Conservation (phyloP, 1,284 basidiomycete species). For the Singerocomus inundabilis region DNA sequence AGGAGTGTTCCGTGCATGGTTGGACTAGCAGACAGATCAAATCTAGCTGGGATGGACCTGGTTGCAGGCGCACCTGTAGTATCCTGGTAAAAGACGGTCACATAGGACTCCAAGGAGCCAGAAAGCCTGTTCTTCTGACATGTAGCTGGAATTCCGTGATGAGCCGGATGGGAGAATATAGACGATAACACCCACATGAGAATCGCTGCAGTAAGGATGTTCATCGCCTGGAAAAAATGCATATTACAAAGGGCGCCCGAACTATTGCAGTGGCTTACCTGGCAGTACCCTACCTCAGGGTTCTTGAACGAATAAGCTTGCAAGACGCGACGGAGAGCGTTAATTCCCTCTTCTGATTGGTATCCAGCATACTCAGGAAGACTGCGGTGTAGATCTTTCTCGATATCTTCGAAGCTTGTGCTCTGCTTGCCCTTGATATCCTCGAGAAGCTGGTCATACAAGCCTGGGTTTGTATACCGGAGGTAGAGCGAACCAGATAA, state of each 20-base stretch:
- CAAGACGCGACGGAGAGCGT: conserved; percentile 83
- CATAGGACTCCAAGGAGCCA: conserved; percentile 97
- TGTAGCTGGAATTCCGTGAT: conserved; percentile 62
- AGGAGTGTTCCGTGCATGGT: conserved; percentile 99
- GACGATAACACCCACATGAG: conserved; percentile 64
- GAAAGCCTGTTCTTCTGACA: conserved; percentile 99
- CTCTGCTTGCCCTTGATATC: conserved; percentile 81
- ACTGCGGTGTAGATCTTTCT: conserved; percentile 96
- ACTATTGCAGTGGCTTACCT: conserved; percentile 44
- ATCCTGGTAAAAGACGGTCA: conserved; percentile 92
- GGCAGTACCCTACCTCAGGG: conserved; percentile 88
- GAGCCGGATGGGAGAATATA: conserved; percentile 7
- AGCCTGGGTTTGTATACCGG: conserved; percentile 85
- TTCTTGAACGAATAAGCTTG: conserved; percentile 98
- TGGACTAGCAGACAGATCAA: conserved; percentile 50
- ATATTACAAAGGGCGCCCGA: conserved; percentile 1
- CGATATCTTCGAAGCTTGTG: conserved; percentile 97
- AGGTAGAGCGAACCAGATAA: conserved; percentile 93
- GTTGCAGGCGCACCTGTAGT: conserved; percentile 76
- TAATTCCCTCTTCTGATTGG: conserved; percentile 84
- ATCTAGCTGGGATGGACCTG: not conserved
- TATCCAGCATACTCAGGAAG: conserved; percentile 95
- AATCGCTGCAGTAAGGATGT: conserved; percentile 89
- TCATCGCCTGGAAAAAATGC: conserved; percentile 71
- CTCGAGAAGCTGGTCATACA: conserved; percentile 78